Percentiles rank a stretch among this genome's conserved stretches.
Conservation (phyloP, 495 filamentous ascomycete species). For the Penicillium longicatenatum region DNA sequence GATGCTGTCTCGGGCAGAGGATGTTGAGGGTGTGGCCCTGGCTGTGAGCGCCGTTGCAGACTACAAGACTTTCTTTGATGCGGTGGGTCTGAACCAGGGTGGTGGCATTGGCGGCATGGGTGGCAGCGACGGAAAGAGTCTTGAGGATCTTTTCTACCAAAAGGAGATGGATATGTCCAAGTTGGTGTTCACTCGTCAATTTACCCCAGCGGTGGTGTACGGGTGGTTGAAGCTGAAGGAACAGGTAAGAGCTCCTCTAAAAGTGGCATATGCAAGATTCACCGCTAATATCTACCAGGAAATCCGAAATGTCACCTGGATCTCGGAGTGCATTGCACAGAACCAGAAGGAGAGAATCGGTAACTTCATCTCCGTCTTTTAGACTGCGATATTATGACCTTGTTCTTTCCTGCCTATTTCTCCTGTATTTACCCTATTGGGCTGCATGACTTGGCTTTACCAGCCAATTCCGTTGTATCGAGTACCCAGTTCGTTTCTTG, state of each 20-base stretch:
- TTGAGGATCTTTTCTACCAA: constrained; percentile 98
- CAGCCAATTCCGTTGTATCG: constrained; percentile 28
- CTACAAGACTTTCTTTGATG: constrained; percentile 94
- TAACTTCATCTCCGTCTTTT: constrained; percentile 98
- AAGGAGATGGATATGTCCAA: constrained; percentile 99
- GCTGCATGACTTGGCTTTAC: constrained; percentile 22
- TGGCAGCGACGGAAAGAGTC: constrained; percentile 77
- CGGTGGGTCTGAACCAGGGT: constrained; percentile 80
- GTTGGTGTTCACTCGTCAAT: constrained; percentile 91
- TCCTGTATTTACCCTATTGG: constrained; percentile 22
- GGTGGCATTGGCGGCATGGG: constrained; percentile 75
- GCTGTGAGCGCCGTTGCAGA: constrained; percentile 90
- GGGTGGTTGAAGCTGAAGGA: constrained; percentile 97
- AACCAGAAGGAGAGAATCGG: constrained; percentile 98
- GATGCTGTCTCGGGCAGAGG: constrained; percentile 94
- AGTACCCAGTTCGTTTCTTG: constrained; percentile 32
- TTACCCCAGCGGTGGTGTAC: constrained; percentile 93
- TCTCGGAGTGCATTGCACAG: constrained; percentile 98
- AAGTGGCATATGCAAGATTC: constrained; percentile 9
- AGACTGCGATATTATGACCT: constrained; percentile 25
- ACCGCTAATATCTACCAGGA: constrained; percentile 61
- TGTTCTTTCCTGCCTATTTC: constrained; percentile 11
- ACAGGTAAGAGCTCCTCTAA: constrained; percentile 64
- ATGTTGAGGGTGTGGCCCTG: constrained; percentile 87
- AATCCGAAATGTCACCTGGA: constrained; percentile 99